These are phyloP conservation scores for Vanrija humicola DNA, from an alignment of 1,284 basidiomycete species.

Conservation along the genomic window DNA sequence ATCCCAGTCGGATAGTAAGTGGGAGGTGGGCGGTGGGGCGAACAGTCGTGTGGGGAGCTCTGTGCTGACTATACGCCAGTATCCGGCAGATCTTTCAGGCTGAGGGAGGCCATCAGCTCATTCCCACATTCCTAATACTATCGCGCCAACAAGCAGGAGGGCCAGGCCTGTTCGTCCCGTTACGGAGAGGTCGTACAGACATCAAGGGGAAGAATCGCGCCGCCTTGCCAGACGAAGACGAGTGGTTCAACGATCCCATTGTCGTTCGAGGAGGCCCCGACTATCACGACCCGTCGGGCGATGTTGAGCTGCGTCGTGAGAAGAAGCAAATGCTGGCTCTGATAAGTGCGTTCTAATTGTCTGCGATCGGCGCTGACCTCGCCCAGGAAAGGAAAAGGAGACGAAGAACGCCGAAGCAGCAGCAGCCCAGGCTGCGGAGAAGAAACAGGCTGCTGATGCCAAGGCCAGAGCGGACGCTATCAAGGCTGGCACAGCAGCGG, in stretches of 20 bases:
- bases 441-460: slow-evolving; percentile 23
- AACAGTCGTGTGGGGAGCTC: too few relatives aligned
- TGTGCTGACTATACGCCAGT: slow-evolving; percentile 15
- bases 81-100: slow-evolving; percentile 16
- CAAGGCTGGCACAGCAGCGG: slow-evolving; percentile 55
- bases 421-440: slow-evolving; percentile 26
- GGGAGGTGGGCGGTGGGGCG: too few relatives aligned
- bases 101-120: slow-evolving; percentile 15
- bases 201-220: slow-evolving; percentile 50
- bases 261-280: too few relatives aligned
- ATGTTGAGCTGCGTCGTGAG: too few relatives aligned
- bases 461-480: slow-evolving; percentile 49
- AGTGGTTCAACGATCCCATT: background rate
- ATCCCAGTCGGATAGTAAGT: slow-evolving; percentile 22
- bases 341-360: slow-evolving; percentile 3
- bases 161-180: background rate
- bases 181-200: slow-evolving; percentile 21
- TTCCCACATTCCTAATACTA: slow-evolving; percentile 29
- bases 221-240: background rate
- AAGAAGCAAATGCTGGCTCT: slow-evolving; percentile 4
- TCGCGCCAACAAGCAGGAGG: slow-evolving; percentile 15
- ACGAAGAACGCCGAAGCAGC: slow-evolving; percentile 37
- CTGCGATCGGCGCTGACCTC: background rate
- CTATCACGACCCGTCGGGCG: too few relatives aligned
- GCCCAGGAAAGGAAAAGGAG: background rate